Evolutionary conservation across 2,329 filamentous ascomycete genomes (phyloP).

Genomic region (Metarhizium guizhouense): DNA sequence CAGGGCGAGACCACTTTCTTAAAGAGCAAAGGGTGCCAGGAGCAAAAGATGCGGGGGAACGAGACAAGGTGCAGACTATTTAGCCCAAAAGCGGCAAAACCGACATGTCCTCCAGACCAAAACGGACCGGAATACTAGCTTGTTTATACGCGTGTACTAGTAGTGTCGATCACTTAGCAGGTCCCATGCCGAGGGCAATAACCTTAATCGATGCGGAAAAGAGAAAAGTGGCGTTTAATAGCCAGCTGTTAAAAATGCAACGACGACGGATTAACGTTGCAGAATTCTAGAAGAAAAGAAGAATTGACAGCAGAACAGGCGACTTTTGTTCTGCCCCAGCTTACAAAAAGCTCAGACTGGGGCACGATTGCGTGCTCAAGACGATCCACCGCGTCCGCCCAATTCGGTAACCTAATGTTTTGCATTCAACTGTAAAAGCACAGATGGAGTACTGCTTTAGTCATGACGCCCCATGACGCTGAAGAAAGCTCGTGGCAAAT

Average conservation of each 20-base stretch:
- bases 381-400: background rate
- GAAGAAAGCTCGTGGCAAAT: background rate
- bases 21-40: background rate
- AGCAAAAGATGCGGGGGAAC: background rate
- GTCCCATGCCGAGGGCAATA: background rate
- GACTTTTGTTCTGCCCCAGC: background rate
- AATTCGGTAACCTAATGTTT: background rate
- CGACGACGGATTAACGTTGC: no score
- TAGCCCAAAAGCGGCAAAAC: background rate
- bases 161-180: background rate
- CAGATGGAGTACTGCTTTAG: background rate
- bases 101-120: background rate
- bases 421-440: no score
- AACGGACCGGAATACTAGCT: no score
- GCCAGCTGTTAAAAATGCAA: no score
- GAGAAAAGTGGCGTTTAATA: no score
- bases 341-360: background rate
- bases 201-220: background rate
- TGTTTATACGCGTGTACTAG: no score
- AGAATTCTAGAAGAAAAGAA: background rate
- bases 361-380: background rate
- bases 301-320: background rate
- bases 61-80: background rate
- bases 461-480: background rate
- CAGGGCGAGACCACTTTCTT: no score